Evolutionary conservation across 306 rosid species (phyloP).

Genomic region (Prunus mume): DNA sequence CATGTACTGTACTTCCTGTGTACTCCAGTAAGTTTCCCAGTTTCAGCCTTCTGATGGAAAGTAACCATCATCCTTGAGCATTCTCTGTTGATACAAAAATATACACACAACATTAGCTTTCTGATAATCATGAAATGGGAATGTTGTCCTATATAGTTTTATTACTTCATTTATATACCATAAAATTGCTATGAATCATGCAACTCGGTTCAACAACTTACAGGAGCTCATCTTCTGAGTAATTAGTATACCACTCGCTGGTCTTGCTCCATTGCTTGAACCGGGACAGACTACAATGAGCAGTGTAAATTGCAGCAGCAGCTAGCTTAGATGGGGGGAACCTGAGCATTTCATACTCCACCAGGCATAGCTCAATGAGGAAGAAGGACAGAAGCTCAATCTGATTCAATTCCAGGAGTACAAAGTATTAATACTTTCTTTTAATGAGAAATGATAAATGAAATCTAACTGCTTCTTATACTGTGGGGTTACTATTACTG

Average conservation of each 20-base stretch:
- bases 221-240: constrained; percentile 65
- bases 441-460: no score
- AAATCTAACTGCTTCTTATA: neutral
- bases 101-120: neutral
- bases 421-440: neutral
- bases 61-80: constrained; percentile 75
- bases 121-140: neutral
- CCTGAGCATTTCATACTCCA: constrained; percentile 68
- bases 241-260: constrained; percentile 60
- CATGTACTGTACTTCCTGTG: constrained; percentile 59
- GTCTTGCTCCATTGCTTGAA: constrained; percentile 77
- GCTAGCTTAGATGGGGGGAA: constrained; percentile 75
- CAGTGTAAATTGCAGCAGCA: constrained; percentile 81
- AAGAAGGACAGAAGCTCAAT: constrained; percentile 70
- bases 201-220: constrained; percentile 30
- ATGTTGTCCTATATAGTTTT: neutral
- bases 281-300: constrained; percentile 55
- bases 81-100: constrained; percentile 36
- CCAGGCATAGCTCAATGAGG: constrained; percentile 78
- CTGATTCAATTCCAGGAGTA: constrained; percentile 40
- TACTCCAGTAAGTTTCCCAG: constrained; percentile 42
- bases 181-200: neutral
- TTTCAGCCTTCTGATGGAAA: constrained; percentile 69
- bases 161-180: neutral
- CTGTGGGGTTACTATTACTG: neutral